Evolutionary conservation across 139 green algal genomes (phyloP).

Genomic region (Monoraphidium neglectum): DNA sequence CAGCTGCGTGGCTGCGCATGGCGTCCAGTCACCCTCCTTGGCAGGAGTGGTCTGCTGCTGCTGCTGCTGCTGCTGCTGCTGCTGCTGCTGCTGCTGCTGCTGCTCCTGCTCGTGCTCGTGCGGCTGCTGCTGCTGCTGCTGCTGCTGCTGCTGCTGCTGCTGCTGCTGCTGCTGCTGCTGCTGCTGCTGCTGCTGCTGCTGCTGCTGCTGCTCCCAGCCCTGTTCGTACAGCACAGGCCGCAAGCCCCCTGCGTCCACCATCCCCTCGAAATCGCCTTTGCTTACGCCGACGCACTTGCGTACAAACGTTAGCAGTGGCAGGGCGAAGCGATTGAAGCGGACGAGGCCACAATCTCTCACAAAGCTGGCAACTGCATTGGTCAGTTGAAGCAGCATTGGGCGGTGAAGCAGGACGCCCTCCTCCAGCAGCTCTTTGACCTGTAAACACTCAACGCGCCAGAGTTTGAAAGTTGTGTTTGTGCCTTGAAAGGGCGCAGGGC

Average conservation of each 20-base stretch:
- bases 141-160: not conserved
- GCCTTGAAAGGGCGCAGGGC: no score
- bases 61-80: not conserved
- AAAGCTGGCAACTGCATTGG: constrained; percentile 6
- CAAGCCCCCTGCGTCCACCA: constrained; percentile 37
- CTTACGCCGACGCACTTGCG: constrained; percentile 49
- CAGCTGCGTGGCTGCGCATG: no score
- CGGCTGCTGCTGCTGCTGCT: not conserved
- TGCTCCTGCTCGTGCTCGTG: not conserved
- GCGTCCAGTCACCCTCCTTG: no score
- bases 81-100: not conserved
- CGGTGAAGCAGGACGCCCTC: constrained; percentile 49
- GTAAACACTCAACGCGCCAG: not conserved
- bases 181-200: not conserved
- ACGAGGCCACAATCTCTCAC: constrained; percentile 25
- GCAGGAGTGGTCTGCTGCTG: no score
- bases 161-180: not conserved
- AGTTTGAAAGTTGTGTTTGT: not conserved
- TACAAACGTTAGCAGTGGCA: constrained; percentile 58
- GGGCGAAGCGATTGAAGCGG: constrained; percentile 52
- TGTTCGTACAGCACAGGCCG: constrained; percentile 37
- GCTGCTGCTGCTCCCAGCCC: not conserved
- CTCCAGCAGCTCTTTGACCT: constrained; percentile 57
- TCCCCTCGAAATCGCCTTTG: constrained; percentile 38
- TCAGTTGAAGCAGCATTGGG: constrained; percentile 17